phyloP scores from a whole-genome alignment of 1,284 basidiomycete species.

The Ustilago lituana region DNA sequence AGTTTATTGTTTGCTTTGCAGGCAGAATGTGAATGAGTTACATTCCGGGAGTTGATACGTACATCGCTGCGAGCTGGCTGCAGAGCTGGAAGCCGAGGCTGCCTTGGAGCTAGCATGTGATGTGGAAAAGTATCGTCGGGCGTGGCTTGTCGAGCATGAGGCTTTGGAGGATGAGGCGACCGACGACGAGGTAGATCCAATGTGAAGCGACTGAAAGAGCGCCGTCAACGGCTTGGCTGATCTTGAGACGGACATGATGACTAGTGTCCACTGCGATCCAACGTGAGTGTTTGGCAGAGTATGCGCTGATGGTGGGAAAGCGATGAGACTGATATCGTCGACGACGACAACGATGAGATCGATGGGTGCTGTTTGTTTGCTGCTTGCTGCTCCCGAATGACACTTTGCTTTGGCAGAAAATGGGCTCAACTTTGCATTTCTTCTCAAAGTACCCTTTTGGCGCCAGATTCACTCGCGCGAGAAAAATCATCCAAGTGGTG shows the following conservation, averaged over 20 bases:
- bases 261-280: neutral
- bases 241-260: constrained; percentile 22
- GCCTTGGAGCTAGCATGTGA: constrained; percentile 8
- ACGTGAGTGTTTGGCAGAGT: no score
- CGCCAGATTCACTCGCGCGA: constrained; percentile 14
- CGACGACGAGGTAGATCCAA: constrained; percentile 15
- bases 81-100: constrained; percentile 1
- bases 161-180: constrained; percentile 9
- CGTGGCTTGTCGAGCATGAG: neutral
- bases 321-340: neutral
- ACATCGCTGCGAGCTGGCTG: constrained; percentile 25
- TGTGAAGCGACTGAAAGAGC: constrained; percentile 39
- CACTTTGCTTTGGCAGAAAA: no score
- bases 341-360: neutral
- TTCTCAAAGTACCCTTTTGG: no score
- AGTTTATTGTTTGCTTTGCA: no score
- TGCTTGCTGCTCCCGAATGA: no score
- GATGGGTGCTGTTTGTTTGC: no score
- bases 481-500: neutral
- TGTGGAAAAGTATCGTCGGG: constrained; percentile 40
- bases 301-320: neutral
- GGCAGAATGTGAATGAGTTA: no score
- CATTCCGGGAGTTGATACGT: constrained; percentile 1
- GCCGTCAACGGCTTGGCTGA: constrained; percentile 24
- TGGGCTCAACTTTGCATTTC: constrained; percentile 17